Evolutionary conservation across 805 yeast genomes (phyloP).

Genomic region (Ogataea chonburiensis): DNA sequence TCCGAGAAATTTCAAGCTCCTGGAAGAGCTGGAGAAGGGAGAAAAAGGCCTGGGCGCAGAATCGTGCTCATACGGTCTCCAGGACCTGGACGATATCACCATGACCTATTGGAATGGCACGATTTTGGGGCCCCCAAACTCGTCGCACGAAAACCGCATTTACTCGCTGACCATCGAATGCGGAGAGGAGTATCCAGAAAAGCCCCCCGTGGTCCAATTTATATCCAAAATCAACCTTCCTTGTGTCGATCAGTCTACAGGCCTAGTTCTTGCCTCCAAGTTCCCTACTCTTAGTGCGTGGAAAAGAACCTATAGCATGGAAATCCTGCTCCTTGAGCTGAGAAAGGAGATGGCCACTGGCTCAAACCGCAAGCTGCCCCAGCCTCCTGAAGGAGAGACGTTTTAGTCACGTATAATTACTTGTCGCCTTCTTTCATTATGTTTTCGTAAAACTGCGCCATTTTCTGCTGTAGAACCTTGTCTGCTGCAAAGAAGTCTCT

Average conservation of each 20-base stretch:
- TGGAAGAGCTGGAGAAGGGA: constrained; percentile 97
- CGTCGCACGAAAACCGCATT: constrained; percentile 87
- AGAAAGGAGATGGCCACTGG: constrained; percentile 88
- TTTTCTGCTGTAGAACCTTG: constrained; percentile 27
- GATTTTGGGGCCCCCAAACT: constrained; percentile 87
- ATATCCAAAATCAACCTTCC: constrained; percentile 86
- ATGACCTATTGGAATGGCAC: constrained; percentile 99
- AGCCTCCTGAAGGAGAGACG: constrained; percentile 87
- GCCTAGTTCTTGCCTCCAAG: constrained; percentile 48
- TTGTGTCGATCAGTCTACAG: constrained; percentile 72
- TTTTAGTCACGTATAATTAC: constrained; percentile 18
- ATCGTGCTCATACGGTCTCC: constrained; percentile 91
- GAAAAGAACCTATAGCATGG: constrained; percentile 92
- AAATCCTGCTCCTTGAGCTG: constrained; percentile 82
- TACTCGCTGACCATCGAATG: constrained; percentile 80
- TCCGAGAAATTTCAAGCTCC: constrained; percentile 90
- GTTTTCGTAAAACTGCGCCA: constrained; percentile 30
- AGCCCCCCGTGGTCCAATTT: constrained; percentile 82
- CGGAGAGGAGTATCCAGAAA: constrained; percentile 81
- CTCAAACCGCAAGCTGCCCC: constrained; percentile 77
- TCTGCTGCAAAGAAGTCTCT: constrained; percentile 34
- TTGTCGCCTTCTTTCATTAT: constrained; percentile 10
- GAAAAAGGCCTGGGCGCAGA: constrained; percentile 98
- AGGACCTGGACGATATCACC: constrained; percentile 84
- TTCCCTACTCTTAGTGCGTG: constrained; percentile 76